Conservation (phyloP, 2,329 filamentous ascomycete species). For the Aspergillus tubingensis region DNA sequence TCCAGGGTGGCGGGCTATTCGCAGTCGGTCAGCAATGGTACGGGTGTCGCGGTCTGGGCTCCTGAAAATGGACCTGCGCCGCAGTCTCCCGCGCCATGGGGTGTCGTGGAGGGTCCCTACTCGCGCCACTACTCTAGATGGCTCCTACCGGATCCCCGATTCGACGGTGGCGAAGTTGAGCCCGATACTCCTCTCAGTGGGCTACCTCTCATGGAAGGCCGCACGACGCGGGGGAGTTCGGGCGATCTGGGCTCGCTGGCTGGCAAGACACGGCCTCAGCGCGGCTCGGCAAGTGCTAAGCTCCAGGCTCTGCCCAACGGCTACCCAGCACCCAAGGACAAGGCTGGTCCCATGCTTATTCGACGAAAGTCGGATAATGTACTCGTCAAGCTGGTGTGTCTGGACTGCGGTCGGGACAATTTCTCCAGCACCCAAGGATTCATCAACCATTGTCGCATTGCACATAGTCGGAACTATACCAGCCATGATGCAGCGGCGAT, state of each 20-base stretch:
- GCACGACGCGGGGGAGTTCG: slow-evolving; percentile 76
- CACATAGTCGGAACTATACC: slow-evolving; percentile 89
- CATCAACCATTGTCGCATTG: slow-evolving; percentile 97
- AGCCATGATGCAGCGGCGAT: slow-evolving; percentile 93
- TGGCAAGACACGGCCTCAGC: slow-evolving; percentile 60
- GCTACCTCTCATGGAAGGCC: slow-evolving; percentile 62
- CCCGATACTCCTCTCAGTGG: slow-evolving; percentile 24
- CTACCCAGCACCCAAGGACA: slow-evolving; percentile 74
- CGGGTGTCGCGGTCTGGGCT: slow-evolving; percentile 68
- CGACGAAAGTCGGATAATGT: slow-evolving; percentile 80
- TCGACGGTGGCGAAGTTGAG: slow-evolving; percentile 65
- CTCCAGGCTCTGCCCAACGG: slow-evolving; percentile 70
- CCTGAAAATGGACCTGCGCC: slow-evolving; percentile 66
- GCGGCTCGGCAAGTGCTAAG: slow-evolving; percentile 63
- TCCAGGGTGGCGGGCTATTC: slow-evolving; percentile 61
- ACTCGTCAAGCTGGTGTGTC: slow-evolving; percentile 85
- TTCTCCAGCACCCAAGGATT: slow-evolving; percentile 98
- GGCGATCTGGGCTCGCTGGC: slow-evolving; percentile 54
- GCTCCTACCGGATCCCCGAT: slow-evolving; percentile 84
- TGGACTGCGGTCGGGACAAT: slow-evolving; percentile 84
- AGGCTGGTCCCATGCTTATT: slow-evolving; percentile 78
- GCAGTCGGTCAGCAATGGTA: slow-evolving; percentile 70
- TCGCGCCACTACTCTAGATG: slow-evolving; percentile 93
- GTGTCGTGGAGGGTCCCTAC: slow-evolving; percentile 89
- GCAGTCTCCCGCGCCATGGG: slow-evolving; percentile 81